These are phyloP conservation scores for Pseudogymnoascus destructans DNA, from an alignment of 2,329 filamentous ascomycete species.

Conservation along the genomic window DNA sequence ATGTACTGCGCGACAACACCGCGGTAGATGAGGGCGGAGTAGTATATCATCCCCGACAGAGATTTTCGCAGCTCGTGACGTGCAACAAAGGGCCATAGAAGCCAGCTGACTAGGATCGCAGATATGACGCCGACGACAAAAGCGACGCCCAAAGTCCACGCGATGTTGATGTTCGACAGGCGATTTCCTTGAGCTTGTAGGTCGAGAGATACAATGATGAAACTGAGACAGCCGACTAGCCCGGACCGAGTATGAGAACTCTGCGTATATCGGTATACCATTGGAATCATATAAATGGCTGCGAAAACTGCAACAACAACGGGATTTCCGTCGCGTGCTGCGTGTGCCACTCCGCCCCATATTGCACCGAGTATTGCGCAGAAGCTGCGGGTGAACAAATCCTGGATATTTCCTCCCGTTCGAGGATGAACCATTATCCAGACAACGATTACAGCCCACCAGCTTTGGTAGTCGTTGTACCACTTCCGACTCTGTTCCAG, in stretches of 20 bases:
- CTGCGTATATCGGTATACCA: slow-evolving; percentile 43
- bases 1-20: slow-evolving; percentile 41
- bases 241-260: slow-evolving; percentile 45
- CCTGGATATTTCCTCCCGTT: slow-evolving; percentile 44
- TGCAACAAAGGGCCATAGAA: slow-evolving; percentile 48
- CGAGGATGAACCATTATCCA: slow-evolving; percentile 41
- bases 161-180: slow-evolving; percentile 29
- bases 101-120: slow-evolving; percentile 44
- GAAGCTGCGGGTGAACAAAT: slow-evolving; percentile 38
- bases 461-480: slow-evolving; percentile 43
- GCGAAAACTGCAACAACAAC: slow-evolving; percentile 43
- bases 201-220: slow-evolving; percentile 38
- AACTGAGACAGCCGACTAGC: slow-evolving; percentile 43
- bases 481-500: slow-evolving; percentile 32
- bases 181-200: slow-evolving; percentile 19
- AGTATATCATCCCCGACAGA: slow-evolving; percentile 43
- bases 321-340: slow-evolving; percentile 38
- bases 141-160: slow-evolving; percentile 35
- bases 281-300: slow-evolving; percentile 44
- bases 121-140: slow-evolving; percentile 41
- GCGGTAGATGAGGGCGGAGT: slow-evolving; percentile 43
- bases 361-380: slow-evolving; percentile 38
- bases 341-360: slow-evolving; percentile 41
- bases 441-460: slow-evolving; percentile 45
- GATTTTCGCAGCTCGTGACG: slow-evolving; percentile 44